These are phyloP conservation scores for Rhizoclosmatium hyalinum DNA, from an alignment of 371 early-diverging fungal genomes.

Conservation along the genomic window DNA sequence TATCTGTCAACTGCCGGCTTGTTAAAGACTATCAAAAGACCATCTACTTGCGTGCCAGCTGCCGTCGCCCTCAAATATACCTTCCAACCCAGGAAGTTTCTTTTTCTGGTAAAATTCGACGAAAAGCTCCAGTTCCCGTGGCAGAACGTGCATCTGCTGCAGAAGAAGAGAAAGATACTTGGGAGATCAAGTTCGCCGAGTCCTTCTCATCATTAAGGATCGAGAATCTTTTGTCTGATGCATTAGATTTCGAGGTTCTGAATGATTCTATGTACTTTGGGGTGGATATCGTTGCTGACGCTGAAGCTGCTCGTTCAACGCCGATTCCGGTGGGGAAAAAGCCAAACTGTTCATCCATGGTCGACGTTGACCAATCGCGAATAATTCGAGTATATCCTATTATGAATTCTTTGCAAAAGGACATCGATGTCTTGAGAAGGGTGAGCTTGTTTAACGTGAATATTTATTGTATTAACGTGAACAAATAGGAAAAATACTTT, in stretches of 20 bases:
- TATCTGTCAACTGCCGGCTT: conserved; percentile 75
- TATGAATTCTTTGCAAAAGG: conserved; percentile 53
- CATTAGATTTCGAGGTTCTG: conserved; percentile 65
- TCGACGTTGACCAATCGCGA: conserved; percentile 13
- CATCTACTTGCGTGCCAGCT: conserved; percentile 64
- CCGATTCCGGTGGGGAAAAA: conserved; percentile 31
- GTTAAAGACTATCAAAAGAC: conserved; percentile 78
- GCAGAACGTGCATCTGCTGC: background rate
- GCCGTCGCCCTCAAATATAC: conserved; percentile 59
- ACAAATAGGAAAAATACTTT: conserved; percentile 68
- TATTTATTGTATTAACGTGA: background rate
- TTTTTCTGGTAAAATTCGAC: conserved; percentile 42
- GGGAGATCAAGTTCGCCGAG: conserved; percentile 29
- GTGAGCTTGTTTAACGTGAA: conserved; percentile 42
- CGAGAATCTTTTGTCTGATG: conserved; percentile 55
- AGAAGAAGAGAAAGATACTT: conserved; percentile 10
- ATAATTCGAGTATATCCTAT: conserved; percentile 59
- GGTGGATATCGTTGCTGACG: conserved; percentile 23
- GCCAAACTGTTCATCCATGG: conserved; percentile 9
- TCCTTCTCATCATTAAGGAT: conserved; percentile 43
- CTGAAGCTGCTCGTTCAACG: background rate
- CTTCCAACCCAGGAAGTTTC: conserved; percentile 36
- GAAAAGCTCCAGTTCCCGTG: background rate
- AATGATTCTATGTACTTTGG: conserved; percentile 72
- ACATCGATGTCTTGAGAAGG: conserved; percentile 60